A percentile compares a stretch with the other conserved stretches of the same genome.
Evolutionary conservation across 768 basidiomycete species (phyloP).

Genomic region (Russula olivacea): DNA sequence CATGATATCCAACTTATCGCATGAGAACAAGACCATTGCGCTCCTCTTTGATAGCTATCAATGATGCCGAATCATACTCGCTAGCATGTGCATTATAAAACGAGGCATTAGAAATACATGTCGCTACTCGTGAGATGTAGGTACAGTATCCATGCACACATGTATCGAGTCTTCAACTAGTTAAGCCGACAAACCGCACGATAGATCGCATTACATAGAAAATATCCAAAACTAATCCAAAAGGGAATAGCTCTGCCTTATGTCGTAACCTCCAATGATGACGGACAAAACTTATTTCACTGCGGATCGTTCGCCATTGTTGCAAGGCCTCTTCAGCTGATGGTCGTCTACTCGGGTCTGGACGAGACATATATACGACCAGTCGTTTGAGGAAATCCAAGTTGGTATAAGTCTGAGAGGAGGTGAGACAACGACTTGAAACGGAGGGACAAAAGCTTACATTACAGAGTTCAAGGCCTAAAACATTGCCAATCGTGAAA

Average conservation of each 20-base stretch:
- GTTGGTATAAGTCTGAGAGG: slow-evolving; percentile 1
- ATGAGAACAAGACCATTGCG: no score
- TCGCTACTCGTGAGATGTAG: neutral
- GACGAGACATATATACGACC: neutral
- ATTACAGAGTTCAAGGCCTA: neutral
- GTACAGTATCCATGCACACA: neutral
- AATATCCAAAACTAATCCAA: neutral
- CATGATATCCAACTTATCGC: no score
- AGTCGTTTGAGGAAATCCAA: neutral
- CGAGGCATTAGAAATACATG: no score
- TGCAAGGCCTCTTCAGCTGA: neutral
- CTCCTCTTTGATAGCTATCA: no score
- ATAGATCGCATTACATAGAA: neutral
- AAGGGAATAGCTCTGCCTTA: neutral
- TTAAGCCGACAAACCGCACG: neutral
- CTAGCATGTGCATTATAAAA: no score
- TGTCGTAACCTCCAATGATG: neutral
- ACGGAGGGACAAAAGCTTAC: neutral
- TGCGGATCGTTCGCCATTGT: neutral
- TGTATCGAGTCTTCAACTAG: neutral
- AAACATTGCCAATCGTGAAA: slow-evolving; percentile 16
- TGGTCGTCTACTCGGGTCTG: neutral
- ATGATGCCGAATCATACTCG: no score
- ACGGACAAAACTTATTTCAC: neutral
- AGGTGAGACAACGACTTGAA: neutral